Evolutionary conservation across 139 green algal species (phyloP).

Genomic region (Micromonas pusilla): DNA sequence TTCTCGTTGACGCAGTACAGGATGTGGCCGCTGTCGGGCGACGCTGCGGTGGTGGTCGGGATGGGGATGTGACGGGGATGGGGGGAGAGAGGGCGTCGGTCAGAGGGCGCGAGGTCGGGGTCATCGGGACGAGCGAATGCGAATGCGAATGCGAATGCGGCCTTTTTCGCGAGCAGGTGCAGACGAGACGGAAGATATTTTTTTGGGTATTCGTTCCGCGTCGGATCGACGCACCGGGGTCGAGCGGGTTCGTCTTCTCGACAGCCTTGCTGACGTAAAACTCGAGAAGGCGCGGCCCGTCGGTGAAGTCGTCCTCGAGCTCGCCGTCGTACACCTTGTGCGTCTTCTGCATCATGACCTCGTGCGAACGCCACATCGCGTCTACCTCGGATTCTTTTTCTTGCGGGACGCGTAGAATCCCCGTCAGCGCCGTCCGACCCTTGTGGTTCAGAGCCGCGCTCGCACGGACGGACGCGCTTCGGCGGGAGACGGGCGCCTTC

Average conservation of each 20-base stretch:
- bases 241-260: not conserved
- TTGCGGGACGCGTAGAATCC: no score
- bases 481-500: no score
- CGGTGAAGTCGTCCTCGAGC: not conserved
- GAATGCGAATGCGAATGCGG: no score
- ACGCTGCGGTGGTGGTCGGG: no score
- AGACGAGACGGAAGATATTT: not conserved
- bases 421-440: no score
- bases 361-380: no score
- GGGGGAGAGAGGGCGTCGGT: not conserved
- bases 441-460: no score
- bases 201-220: not conserved
- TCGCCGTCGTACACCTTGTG: not conserved
- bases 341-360: no score
- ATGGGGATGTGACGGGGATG: not conserved
- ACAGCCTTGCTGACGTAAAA: not conserved
- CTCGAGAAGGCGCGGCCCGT: not conserved
- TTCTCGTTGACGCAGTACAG: not conserved
- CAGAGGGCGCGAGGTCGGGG: not conserved
- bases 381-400: no score
- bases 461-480: no score
- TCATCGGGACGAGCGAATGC: not conserved
- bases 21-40: not conserved
- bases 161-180: not conserved
- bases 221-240: not conserved